Percentiles rank a stretch among this genome's conserved stretches.
These are phyloP conservation scores for Lachnellula willkommii DNA, from an alignment of 2,329 filamentous ascomycete species.

Conservation along the genomic window DNA sequence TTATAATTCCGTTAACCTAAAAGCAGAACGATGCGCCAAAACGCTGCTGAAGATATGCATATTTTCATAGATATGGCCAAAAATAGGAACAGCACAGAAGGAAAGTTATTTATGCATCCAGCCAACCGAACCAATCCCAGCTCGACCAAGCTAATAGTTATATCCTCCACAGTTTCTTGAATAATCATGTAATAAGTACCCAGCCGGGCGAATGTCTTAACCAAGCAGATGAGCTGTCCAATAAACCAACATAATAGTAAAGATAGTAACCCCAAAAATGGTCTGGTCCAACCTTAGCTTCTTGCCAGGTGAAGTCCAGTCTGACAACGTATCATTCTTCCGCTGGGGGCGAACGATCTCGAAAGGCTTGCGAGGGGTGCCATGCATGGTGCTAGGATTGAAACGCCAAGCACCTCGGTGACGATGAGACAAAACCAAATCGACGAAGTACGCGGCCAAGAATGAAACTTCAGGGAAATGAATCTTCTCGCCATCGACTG, in stretches of 20 bases:
- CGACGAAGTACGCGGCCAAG: constrained; percentile 23
- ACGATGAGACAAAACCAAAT: constrained; percentile 22
- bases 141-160: too few relatives aligned
- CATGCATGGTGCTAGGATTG: constrained; percentile 27
- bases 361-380: constrained; percentile 15
- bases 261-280: neutral
- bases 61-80: too few relatives aligned
- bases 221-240: neutral
- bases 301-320: neutral
- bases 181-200: too few relatives aligned
- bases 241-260: neutral
- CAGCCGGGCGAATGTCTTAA: too few relatives aligned
- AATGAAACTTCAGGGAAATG: constrained; percentile 23
- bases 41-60: too few relatives aligned
- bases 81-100: too few relatives aligned
- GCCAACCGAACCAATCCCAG: too few relatives aligned
- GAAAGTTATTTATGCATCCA: too few relatives aligned
- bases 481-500: constrained; percentile 12
- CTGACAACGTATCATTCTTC: neutral
- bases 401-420: constrained; percentile 29
- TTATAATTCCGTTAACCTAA: too few relatives aligned
- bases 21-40: too few relatives aligned
- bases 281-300: neutral
- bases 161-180: too few relatives aligned
- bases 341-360: neutral